Base-by-base conservation (phyloP, 768 basidiomycete species). In the Trametes coccinea region DNA sequence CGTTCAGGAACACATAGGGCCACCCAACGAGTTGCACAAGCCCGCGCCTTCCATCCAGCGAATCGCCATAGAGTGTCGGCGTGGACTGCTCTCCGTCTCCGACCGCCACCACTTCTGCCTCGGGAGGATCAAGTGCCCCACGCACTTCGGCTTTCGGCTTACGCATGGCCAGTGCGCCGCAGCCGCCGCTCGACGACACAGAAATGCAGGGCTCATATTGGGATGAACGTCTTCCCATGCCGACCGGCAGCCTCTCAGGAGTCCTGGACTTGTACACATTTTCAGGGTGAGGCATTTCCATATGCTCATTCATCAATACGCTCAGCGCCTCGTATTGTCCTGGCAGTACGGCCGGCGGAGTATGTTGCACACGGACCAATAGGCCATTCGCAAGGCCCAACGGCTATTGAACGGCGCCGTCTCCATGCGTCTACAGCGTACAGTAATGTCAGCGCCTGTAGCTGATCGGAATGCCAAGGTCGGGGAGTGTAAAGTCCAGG, bases 171-270 rank as follows among this genome's bases (percentile, higher is more conserved):
- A 8, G 5, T 14, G 27, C 11, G 30, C 30, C n/a, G n/a, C n/a
- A n/a, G n/a, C n/a, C n/a, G n/a, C n/a, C 30, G 48, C 48, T 14
- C 29, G n/a, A 49, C 48, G 48, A 49, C 48, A 49, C 48, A 49
- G 11, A 13, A 49, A 49, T 49, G 48, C 27, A 49, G 48, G 48
- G 48, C 22, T 49, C 48, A 31, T 13, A 29, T 30, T 17, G n/a
- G 48, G 48, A 6, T 49, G 10, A 49, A 14, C 27, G 11, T 13
- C 29, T 2, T 30, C 16, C 48, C 30, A 49, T 49, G 48, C 48
- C 48, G 48, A 30, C 7, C 48, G 48, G 48, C 48, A 49, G 14
- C 3, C 13, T 43, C 41, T 8, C 30, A 49, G 3, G 30, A 22
- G 30, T 31, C 3, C 48, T 49, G 13, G 48, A 4, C 30, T 30